Evolutionary conservation across 495 filamentous ascomycete genomes (phyloP).

Genomic region (Lophiotrema nucula): DNA sequence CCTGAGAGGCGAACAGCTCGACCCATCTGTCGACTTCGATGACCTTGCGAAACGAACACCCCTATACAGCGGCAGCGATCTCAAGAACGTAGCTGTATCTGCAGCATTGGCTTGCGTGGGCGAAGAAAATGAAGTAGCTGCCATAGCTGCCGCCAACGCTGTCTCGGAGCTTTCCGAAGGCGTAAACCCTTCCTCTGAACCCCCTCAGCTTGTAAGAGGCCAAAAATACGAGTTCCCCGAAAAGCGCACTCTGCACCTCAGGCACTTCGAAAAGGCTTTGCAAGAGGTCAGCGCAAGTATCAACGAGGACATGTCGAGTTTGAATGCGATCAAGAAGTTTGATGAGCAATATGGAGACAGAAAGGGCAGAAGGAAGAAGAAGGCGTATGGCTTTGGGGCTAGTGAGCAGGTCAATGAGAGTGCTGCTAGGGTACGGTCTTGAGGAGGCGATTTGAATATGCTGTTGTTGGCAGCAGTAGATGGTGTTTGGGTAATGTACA

Average conservation of each 20-base stretch:
- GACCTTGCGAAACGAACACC: conserved; percentile 73
- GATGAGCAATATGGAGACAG: conserved; percentile 94
- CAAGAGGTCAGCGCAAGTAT: conserved; percentile 90
- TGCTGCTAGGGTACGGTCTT: conserved; percentile 34
- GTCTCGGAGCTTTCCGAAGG: conserved; percentile 14
- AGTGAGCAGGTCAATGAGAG: conserved; percentile 30
- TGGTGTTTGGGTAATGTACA: too few species aligned
- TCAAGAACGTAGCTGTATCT: conserved; percentile 90
- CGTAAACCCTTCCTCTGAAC: neutral
- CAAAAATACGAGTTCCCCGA: conserved; percentile 29
- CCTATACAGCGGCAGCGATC: conserved; percentile 93
- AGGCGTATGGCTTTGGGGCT: conserved; percentile 64
- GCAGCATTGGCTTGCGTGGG: conserved; percentile 86
- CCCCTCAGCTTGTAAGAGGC: conserved; percentile 13
- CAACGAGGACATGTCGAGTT: conserved; percentile 86
- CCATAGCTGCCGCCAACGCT: conserved; percentile 31
- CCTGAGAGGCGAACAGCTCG: conserved; percentile 72
- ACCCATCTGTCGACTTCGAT: conserved; percentile 64
- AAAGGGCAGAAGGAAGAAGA: conserved; percentile 68
- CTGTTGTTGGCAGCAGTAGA: too few species aligned
- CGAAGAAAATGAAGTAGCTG: conserved; percentile 66
- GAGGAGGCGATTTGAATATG: neutral
- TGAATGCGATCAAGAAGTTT: conserved; percentile 87
- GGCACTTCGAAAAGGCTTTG: conserved; percentile 82
- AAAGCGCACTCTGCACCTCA: conserved; percentile 19